Evolutionary conservation across 2,329 filamentous ascomycete genomes (phyloP).

Genomic region (Microthyrium microscopicum): DNA sequence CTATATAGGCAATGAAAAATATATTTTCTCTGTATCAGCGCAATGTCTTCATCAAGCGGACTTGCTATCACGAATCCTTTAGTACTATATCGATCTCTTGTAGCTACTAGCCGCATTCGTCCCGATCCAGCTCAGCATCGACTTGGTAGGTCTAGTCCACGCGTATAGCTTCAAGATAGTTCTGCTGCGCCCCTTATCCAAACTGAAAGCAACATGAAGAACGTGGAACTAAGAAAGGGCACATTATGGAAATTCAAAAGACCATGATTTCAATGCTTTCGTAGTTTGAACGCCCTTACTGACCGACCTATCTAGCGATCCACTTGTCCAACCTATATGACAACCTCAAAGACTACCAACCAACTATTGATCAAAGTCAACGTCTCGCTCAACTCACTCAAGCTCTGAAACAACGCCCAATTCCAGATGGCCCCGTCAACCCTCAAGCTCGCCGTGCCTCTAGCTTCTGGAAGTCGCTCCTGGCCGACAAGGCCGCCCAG

Average conservation of each 20-base stretch:
- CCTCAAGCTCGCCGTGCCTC: slow-evolving; percentile 19
- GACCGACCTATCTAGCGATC: slow-evolving; percentile 34
- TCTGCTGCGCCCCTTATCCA: not conserved
- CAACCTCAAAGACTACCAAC: slow-evolving; percentile 62
- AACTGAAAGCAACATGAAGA: not conserved
- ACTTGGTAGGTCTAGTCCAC: slow-evolving; percentile 28
- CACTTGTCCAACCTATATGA: slow-evolving; percentile 65
- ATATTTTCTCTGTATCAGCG: too few species aligned
- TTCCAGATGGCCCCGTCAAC: slow-evolving; percentile 13
- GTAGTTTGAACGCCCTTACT: slow-evolving; percentile 8
- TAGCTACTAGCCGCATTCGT: slow-evolving; percentile 48
- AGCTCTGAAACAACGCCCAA: slow-evolving; percentile 20
- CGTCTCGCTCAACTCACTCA: slow-evolving; percentile 44
- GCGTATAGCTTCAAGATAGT: too few species aligned
- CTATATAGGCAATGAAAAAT: too few species aligned
- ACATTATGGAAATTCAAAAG: slow-evolving; percentile 2
- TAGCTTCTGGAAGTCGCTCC: slow-evolving; percentile 38
- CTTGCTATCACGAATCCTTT: slow-evolving; percentile 48
- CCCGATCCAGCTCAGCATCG: slow-evolving; percentile 59
- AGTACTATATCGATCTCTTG: slow-evolving; percentile 55
- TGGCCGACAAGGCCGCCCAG: slow-evolving; percentile 35
- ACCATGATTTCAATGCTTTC: not conserved
- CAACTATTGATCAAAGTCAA: slow-evolving; percentile 50
- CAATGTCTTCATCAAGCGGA: too few species aligned
- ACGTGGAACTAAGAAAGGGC: not conserved